These are phyloP conservation scores for Scedosporium minutisporum DNA, from an alignment of 2,329 filamentous ascomycete species.

Conservation along the genomic window DNA sequence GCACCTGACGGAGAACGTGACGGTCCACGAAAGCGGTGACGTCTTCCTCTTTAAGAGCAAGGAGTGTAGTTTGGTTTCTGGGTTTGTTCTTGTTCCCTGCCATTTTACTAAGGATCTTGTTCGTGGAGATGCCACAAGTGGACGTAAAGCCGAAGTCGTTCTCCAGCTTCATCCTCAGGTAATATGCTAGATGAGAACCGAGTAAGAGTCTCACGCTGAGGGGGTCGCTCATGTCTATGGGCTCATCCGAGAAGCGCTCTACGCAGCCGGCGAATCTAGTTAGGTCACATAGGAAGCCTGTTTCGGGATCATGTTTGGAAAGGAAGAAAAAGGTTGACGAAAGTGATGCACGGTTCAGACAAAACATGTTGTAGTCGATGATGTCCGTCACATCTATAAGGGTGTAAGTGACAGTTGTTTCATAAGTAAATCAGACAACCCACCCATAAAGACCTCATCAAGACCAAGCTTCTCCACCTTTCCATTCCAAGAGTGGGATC, in stretches of 20 bases:
- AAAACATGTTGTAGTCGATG: conserved; percentile 66
- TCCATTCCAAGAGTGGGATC: conserved; percentile 64
- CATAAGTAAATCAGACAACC: background rate
- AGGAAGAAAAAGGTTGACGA: conserved; percentile 70
- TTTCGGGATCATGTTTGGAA: conserved; percentile 59
- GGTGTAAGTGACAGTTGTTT: conserved; percentile 22
- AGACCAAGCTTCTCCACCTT: conserved; percentile 78
- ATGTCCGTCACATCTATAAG: conserved; percentile 80
- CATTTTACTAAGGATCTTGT: conserved; percentile 78
- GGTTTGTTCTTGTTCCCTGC: conserved; percentile 80
- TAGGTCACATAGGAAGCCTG: conserved; percentile 75
- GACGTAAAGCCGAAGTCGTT: conserved; percentile 73
- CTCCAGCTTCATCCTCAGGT: conserved; percentile 65
- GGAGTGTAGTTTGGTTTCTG: conserved; percentile 72
- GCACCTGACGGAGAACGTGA: conserved; percentile 70
- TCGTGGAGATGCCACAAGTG: conserved; percentile 79
- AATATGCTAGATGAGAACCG: conserved; percentile 69
- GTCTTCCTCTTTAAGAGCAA: conserved; percentile 51
- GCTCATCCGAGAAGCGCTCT: conserved; percentile 17
- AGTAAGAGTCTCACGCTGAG: conserved; percentile 56
- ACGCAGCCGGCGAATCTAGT: conserved; percentile 55
- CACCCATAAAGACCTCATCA: conserved; percentile 63
- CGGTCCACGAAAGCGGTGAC: conserved; percentile 62
- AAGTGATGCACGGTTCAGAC: conserved; percentile 59
- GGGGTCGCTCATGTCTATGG: conserved; percentile 21